Evolutionary conservation across 139 green algal species (phyloP), one percentile per base, ranked within the genome.

Genomic region (Closterium sp.): DNA sequence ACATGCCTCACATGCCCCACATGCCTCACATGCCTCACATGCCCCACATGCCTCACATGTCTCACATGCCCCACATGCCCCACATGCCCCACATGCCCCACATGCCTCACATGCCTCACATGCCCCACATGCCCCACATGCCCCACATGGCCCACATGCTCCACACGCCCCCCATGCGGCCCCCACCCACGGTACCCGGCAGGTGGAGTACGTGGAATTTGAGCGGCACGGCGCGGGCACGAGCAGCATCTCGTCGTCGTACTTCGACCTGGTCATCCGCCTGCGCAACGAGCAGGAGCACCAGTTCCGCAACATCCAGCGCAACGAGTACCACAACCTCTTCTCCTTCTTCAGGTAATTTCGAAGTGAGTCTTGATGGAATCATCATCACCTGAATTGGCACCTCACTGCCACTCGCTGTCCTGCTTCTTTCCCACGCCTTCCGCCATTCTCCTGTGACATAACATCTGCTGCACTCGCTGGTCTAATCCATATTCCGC

Each of bases 251-350:
- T 93, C 93, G n/a, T 95, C 94, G 90, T 96, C 96, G 85, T 99
- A 98, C 25, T 99, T 99, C 92, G 98, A 99, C 92, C 94, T 99
- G 34, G 87, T 95, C 1, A 95, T 99, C 33, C 94, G 94, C 55
- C 96, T 97, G 88, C 96, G 96, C 83, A 94, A 34, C 28, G 94
- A 94, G 83, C n/a, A 64, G 33, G 96, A 98, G 81, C 94, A 97
- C 91, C 92, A 96, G 36, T 98, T 98, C 93, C 94, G 98, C 19
- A 96, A 96, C 95, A 99, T 99, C 92, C 95, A 97, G 81, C 94
- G 96, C 64, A 93, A 87, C 12, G 98, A 99, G 94, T 99, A 97
- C 96, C 93, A 96, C 91, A 97, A 97, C 90, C 96, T 99, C 84
- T 97, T 99, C 91, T 95, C 96, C 36, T 99, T 98, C 94, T 96